Base-by-base conservation (phyloP, 2,329 filamentous ascomycete genomes). In the Coniosporium tulheliwenetii region DNA sequence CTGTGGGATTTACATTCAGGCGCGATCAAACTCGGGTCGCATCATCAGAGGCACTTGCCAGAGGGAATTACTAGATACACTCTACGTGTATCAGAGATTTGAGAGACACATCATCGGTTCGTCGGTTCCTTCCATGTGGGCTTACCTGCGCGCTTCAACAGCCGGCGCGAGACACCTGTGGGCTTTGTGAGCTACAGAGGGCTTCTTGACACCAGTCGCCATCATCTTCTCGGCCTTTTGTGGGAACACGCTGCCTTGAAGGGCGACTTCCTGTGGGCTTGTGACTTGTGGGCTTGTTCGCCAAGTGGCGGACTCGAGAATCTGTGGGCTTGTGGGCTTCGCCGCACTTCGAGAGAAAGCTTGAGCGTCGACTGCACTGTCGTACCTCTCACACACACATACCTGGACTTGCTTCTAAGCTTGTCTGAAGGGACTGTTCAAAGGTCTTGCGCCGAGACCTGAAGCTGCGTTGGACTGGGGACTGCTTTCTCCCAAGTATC, bases 161-260 rank as follows among this genome's bases (percentile, higher is more conserved):
- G 14, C 26, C n/a, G 30, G 35, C 19, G 40, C 33, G 10, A 30
- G 19, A 13, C 12, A 38, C 36, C 30, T 37, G 41, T 41, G 41
- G 41, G 39, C 44, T 45, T 45, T 33, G 42, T 41, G 43, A 26
- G 43, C 48, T 49, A 50, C 51, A 48, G 50, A 51, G 46, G 49
- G 51, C 40, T 43, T 46, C 37, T 44, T 40, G 33, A 10, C 10
- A 14, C 19, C 33, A 26, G 39, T 36, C 16, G 15, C 19, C 10
- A 44, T 32, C 39, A 29, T 36, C 52, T 60, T 62, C 62, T 63
- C 57, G 64, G 65, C 64, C 46, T 43, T 56, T 64, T 70, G 66
- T 68, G 66, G 66, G 65, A 67, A 69, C 66, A 66, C 66, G 47
- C 44, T 39, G 65, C 66, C 66, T 63, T 58, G 62, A 60, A 14